Conservation (phyloP, 177 flowering plant genomes). For the Telopea speciosissima region DNA sequence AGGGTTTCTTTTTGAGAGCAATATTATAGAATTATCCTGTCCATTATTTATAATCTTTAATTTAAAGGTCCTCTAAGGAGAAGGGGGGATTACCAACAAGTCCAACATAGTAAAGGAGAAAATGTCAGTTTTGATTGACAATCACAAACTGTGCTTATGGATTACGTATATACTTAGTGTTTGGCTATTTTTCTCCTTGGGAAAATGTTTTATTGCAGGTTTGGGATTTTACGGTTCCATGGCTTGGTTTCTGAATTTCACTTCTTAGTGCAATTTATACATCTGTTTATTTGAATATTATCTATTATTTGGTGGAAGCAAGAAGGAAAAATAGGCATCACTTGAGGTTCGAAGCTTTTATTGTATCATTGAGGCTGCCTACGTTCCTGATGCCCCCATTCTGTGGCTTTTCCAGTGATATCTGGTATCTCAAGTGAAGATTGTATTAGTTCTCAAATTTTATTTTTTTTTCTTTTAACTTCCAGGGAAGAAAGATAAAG, state of each 20-base stretch:
- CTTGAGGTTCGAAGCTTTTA: not conserved
- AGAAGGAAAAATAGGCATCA: not conserved
- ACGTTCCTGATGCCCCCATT: not conserved
- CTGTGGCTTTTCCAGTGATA: not conserved
- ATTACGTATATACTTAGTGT: too few relatives aligned
- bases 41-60: too few relatives aligned
- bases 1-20: too few relatives aligned
- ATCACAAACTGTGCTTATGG: too few relatives aligned
- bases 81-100: too few relatives aligned
- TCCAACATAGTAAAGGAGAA: too few relatives aligned
- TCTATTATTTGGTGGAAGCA: not conserved
- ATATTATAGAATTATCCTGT: too few relatives aligned
- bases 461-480: not conserved
- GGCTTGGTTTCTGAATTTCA: not conserved
- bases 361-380: not conserved
- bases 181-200: too few relatives aligned
- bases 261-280: not conserved
- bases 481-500: constrained; percentile 70
- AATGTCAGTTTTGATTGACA: too few relatives aligned
- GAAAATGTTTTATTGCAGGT: too few relatives aligned
- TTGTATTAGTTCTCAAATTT: not conserved
- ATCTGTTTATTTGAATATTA: too few relatives aligned
- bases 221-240: not conserved
- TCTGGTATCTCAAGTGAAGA: not conserved
- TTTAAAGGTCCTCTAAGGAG: too few relatives aligned